These are phyloP conservation scores for apple (Malus domestica) DNA, from an alignment of 306 rosid genomes.

Conservation along the genomic window ASM211411v1 NC_041796.1:28373001-28373500, in stretches of 20 bases:
- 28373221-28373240: slow-evolving; percentile 91
- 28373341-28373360: background rate
- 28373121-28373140: slow-evolving; percentile 4
- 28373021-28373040: background rate
- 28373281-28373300: background rate
- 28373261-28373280: background rate
- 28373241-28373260: background rate
- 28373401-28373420: background rate
- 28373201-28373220: slow-evolving; percentile 94
- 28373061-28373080: background rate
- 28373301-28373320: background rate
- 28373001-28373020: background rate
- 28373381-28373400: background rate
- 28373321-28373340: background rate
- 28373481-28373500: background rate
- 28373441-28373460: background rate
- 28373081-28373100: slow-evolving; percentile 10
- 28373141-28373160: slow-evolving; percentile 92
- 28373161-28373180: slow-evolving; percentile 95
- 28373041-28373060: background rate
- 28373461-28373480: background rate
- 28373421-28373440: background rate
- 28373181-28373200: slow-evolving; percentile 90
- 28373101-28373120: background rate
- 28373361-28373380: background rate